Conservation (phyloP, 345 rosid species). For the Citrus maxima region DNA sequence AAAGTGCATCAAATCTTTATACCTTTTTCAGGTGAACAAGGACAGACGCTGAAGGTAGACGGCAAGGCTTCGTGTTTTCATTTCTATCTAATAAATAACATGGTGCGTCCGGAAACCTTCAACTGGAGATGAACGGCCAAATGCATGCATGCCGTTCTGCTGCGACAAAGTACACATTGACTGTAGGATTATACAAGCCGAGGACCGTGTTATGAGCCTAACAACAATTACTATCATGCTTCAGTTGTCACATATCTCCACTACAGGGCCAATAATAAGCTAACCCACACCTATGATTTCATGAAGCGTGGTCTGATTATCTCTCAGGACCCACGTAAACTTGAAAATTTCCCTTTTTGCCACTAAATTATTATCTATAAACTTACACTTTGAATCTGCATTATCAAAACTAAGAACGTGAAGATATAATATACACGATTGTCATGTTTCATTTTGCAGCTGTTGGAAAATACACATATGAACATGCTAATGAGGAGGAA, state of each 20-base stretch:
- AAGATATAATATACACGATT: not conserved
- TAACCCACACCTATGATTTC: constrained; percentile 31
- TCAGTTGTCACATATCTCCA: constrained; percentile 33
- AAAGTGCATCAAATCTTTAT: not conserved
- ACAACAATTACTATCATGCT: constrained; percentile 23
- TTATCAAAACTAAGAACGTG: no score
- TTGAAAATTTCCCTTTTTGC: not conserved
- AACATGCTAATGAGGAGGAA: not conserved
- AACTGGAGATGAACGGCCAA: not conserved
- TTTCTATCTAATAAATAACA: not conserved
- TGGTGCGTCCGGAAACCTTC: constrained; percentile 32
- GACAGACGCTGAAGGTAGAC: not conserved
- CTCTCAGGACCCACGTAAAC: not conserved
- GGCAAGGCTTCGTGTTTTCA: no score
- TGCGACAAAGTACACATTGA: constrained; percentile 16
- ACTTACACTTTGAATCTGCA: no score
- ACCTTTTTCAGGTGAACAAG: not conserved
- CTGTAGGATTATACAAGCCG: constrained; percentile 28
- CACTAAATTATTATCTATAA: no score
- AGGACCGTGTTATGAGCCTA: constrained; percentile 23
- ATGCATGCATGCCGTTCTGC: constrained; percentile 18
- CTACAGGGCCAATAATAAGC: constrained; percentile 21
- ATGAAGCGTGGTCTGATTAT: constrained; percentile 4
- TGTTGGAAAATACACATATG: not conserved
- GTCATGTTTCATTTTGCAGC: not conserved